Evolutionary conservation across 2,329 filamentous ascomycete species (phyloP), one percentile per base, ranked within the genome.

Genomic region (Colletotrichum incanum): DNA sequence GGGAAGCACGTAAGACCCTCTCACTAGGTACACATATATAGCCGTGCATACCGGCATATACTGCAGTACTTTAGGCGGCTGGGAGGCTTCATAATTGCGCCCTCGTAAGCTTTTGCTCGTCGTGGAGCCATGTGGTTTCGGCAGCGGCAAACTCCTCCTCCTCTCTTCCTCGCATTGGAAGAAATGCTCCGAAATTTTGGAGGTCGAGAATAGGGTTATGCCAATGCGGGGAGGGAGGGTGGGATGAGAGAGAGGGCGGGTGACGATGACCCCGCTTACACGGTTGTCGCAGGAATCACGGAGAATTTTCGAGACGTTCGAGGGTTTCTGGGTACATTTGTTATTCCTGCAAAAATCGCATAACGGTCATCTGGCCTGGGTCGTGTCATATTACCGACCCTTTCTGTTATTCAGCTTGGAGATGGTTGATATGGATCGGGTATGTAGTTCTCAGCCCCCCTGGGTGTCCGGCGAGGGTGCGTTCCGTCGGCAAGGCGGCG

Each of bases 101-200:
- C 6, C 28, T 6, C 28, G 4, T 31, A 31, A 31, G 28, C 28
- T 31, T 58, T 28, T 12, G 41, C 41, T 37, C 34, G 20, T 39
- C 54, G 37, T n/a, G 11, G 54, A 26, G 54, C n/a, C n/a, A 12
- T 39, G n/a, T 20, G n/a, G 59, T 45, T 20, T 49, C 28, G 18
- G 56, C 26, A 1, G 23, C 14, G 56, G 39, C 18, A 28, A 3
- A 37, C 18, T 14, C 6, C 12, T 0, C 20, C 9, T 8, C 14
- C 20, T 26, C 20, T 14, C 28, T 6, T 5, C 7, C 18, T 45
- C 39, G 16, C 20, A 8, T 6, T 37, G 59, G 59, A 39, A 62
- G 43, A 62, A 62, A 50, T 49, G 43, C 59, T 62, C 59, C 59
- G 59, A 34, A n/a, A 37, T 31, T 9, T 12, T 9, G 39, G 56